Percentiles rank a stretch among this genome's conserved stretches.
Conservation (phyloP, 1,139 yeast genomes). For the Geotrichum restrictum region DNA sequence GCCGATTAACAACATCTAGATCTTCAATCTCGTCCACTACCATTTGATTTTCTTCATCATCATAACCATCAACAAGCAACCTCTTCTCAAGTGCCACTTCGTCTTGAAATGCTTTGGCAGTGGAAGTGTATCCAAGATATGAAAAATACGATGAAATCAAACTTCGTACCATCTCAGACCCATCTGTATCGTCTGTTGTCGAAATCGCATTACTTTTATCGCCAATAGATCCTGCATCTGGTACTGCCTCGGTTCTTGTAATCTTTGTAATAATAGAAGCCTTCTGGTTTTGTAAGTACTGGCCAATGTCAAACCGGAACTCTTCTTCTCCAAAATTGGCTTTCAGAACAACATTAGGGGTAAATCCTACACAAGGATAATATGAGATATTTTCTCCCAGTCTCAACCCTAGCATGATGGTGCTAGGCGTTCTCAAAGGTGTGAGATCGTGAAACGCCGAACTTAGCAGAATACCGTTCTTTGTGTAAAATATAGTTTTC, state of each 20-base stretch:
- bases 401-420: neutral
- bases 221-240: neutral
- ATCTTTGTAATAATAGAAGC: slow-evolving; percentile 27
- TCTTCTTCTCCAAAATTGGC: slow-evolving; percentile 70
- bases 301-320: slow-evolving; percentile 68
- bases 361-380: slow-evolving; percentile 50
- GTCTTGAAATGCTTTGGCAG: slow-evolving; percentile 57
- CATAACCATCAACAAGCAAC: neutral
- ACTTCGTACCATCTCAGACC: slow-evolving; percentile 48
- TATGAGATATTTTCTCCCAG: slow-evolving; percentile 33
- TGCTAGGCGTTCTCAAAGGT: neutral
- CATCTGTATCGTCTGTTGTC: slow-evolving; percentile 27
- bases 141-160: slow-evolving; percentile 66
- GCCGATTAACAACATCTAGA: slow-evolving; percentile 44
- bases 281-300: slow-evolving; percentile 53
- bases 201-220: neutral
- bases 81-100: slow-evolving; percentile 30
- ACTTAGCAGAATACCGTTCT: slow-evolving; percentile 68
- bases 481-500: slow-evolving; percentile 66
- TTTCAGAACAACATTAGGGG: slow-evolving; percentile 47
- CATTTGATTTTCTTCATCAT: neutral
- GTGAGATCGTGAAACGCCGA: slow-evolving; percentile 47
- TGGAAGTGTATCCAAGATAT: slow-evolving; percentile 68
- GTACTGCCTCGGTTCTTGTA: slow-evolving; percentile 12
- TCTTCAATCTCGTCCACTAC: slow-evolving; percentile 14